Conservation (phyloP, 768 basidiomycete species). For the Auriscalpium orientale region DNA sequence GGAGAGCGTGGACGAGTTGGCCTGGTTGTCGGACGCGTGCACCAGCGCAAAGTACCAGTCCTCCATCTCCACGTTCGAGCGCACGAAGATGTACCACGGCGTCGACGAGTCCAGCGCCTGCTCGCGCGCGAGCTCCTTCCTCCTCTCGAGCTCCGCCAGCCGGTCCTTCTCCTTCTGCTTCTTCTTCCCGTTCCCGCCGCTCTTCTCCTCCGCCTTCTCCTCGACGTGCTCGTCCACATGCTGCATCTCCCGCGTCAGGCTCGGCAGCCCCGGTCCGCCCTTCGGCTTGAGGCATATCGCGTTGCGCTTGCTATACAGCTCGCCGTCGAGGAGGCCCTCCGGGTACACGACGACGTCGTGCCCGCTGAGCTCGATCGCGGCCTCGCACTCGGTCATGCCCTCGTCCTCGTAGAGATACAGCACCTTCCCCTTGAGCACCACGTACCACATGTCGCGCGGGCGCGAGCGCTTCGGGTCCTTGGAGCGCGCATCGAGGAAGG, state of each 20-base stretch:
- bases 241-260: slow-evolving; percentile 47
- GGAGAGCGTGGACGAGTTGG: slow-evolving; percentile 51
- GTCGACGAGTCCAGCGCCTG: slow-evolving; percentile 44
- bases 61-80: slow-evolving; percentile 88
- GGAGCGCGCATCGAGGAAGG: slow-evolving; percentile 74
- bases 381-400: slow-evolving; percentile 81
- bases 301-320: slow-evolving; percentile 86
- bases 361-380: slow-evolving; percentile 77
- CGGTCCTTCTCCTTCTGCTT: slow-evolving; percentile 34
- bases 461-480: slow-evolving; percentile 78
- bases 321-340: slow-evolving; percentile 72
- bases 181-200: slow-evolving; percentile 34
- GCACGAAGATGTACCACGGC: slow-evolving; percentile 93
- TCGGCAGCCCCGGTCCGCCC: slow-evolving; percentile 31
- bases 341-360: slow-evolving; percentile 75
- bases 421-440: slow-evolving; percentile 84
- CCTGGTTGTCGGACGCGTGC: slow-evolving; percentile 60
- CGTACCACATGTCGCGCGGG: slow-evolving; percentile 91
- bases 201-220: slow-evolving; percentile 32
- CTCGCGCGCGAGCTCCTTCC: slow-evolving; percentile 34
- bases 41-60: slow-evolving; percentile 89
- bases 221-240: slow-evolving; percentile 20
- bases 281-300: slow-evolving; percentile 73
- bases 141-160: slow-evolving; percentile 24
- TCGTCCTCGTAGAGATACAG: slow-evolving; percentile 94